Evolutionary conservation across 1,284 basidiomycete species (phyloP).

Genomic region (Mycena citricolor): DNA sequence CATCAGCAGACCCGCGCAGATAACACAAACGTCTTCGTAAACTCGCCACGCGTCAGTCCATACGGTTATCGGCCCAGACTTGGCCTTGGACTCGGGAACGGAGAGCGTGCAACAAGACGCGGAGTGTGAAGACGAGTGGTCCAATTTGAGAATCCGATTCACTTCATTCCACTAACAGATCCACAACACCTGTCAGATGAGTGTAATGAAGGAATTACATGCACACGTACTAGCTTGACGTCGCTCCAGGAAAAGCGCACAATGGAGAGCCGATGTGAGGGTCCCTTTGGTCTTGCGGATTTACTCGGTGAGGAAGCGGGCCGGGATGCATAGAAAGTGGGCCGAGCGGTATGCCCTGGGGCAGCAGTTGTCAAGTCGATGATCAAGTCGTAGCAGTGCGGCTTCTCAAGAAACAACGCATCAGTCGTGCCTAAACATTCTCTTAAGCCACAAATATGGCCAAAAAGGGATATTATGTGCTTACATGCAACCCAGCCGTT

Average conservation of each 20-base stretch:
- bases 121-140: slow-evolving; percentile 36
- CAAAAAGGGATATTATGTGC: slow-evolving; percentile 31
- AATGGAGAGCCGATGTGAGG: slow-evolving; percentile 54
- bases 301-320: slow-evolving; percentile 26
- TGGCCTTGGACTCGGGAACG: slow-evolving; percentile 19
- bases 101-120: slow-evolving; percentile 36
- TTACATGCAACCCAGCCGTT: slow-evolving; percentile 81
- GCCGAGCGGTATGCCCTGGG: slow-evolving; percentile 56
- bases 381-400: slow-evolving; percentile 71
- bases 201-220: not conserved
- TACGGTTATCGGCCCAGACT: slow-evolving; percentile 41
- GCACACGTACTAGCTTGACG: slow-evolving; percentile 56
- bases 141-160: slow-evolving; percentile 60
- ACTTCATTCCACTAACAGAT: slow-evolving; percentile 70
- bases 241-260: slow-evolving; percentile 81
- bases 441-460: not conserved
- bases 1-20: slow-evolving; percentile 77
- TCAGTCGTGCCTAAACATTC: slow-evolving; percentile 60
- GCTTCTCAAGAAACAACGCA: slow-evolving; percentile 76
- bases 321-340: slow-evolving; percentile 62
- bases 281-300: slow-evolving; percentile 32
- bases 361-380: slow-evolving; percentile 72
- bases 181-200: too few relatives aligned
- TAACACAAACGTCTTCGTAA: slow-evolving; percentile 78
- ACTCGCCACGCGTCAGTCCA: slow-evolving; percentile 77